phyloP scores from a whole-genome alignment of 2,329 filamentous ascomycete genomes.

The Venturia aucupariae region DNA sequence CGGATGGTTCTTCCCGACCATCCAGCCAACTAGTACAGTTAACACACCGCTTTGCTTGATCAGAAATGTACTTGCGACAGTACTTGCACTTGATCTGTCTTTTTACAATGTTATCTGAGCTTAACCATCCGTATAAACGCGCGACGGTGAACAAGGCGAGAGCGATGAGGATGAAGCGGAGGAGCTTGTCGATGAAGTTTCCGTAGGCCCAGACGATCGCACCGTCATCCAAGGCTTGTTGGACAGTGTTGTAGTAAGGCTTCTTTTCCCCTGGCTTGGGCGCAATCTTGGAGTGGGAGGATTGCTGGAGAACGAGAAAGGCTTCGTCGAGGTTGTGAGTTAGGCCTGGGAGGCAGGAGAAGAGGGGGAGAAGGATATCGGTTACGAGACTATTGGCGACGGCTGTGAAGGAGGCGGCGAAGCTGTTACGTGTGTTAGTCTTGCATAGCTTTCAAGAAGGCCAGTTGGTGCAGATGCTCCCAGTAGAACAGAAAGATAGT shows the following conservation, averaged over 20 bases:
- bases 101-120: constrained; percentile 61
- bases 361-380: constrained; percentile 59
- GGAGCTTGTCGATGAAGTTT: constrained; percentile 55
- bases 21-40: constrained; percentile 52
- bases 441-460: not conserved
- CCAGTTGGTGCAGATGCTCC: not conserved
- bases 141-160: constrained; percentile 57
- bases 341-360: constrained; percentile 60
- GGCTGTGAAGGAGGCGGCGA: constrained; percentile 62
- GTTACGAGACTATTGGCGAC: constrained; percentile 64
- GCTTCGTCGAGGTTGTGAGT: constrained; percentile 66
- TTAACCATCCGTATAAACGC: constrained; percentile 50
- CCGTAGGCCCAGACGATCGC: constrained; percentile 61
- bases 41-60: constrained; percentile 50
- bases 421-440: constrained; percentile 31
- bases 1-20: constrained; percentile 38
- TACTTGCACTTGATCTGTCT: constrained; percentile 59
- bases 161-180: constrained; percentile 59
- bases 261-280: constrained; percentile 20
- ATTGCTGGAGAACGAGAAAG: constrained; percentile 55
- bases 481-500: not conserved
- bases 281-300: constrained; percentile 23
- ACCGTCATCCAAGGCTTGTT: constrained; percentile 60
- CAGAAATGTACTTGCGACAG: constrained; percentile 53
- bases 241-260: constrained; percentile 59